Evolutionary conservation across 2,329 filamentous ascomycete genomes (phyloP), one percentile per base, ranked within the genome.

Genomic region (Cladophialophora chaetospira): DNA sequence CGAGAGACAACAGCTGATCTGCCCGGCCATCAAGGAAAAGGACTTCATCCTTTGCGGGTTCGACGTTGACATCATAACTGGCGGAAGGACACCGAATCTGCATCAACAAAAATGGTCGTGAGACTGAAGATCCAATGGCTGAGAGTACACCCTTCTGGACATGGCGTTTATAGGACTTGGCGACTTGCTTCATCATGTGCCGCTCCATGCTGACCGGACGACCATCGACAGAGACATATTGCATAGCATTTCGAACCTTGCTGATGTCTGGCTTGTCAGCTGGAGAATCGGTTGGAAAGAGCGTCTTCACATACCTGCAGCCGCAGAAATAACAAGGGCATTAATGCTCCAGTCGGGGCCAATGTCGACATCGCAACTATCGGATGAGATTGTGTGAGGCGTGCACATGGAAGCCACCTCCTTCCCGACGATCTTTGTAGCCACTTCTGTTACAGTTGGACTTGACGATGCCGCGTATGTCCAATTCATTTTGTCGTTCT

Each of bases 41-140:
- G 1, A 86, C 75, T 67, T 86, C 81, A 65, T 86, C 82, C 65
- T 87, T 87, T 1, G 79, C 77, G 3, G 84, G 83, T 63, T 87
- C 84, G 31, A 87, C 72, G 58, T 86, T 87, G 3, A 78, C 75
- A 69, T 87, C 84, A 65, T 87, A 87, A 40, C 73, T 79, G 5
- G 75, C 78, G 8, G 66, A 64, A 1, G 79, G 78, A 66, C 83
- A 87, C 1, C 65, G 63, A 6, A 87, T 75, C 29, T 81, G 77
- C 48, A 87, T 65, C 58, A 73, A 80, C 9, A 85, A 63, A 64
- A 86, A 85, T 0, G 82, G 81, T 46, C 84, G 78, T 28, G 75
- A 54, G n/a, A 55, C 31, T n/a, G 40, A 47, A 10, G 53, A 4
- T 63, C 63, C 19, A 55, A 61, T 54, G 15, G 44, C 11, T 61